Conservation (phyloP, 257 asterid genomes). For the Jaltomata sinuosa region DNA sequence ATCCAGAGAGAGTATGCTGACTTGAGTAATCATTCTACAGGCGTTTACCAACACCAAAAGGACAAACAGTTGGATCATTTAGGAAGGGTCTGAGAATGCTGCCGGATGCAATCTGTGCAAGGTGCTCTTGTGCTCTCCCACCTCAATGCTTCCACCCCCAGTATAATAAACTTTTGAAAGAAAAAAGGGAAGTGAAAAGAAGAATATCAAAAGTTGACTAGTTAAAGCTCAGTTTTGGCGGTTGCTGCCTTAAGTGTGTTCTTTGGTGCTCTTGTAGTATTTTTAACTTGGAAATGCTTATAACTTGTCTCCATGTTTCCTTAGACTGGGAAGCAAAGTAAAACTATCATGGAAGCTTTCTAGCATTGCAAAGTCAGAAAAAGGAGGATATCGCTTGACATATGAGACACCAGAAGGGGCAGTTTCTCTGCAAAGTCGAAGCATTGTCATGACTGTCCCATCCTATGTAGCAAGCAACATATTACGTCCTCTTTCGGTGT, state of each 20-base stretch:
- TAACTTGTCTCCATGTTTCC: conserved; percentile 16
- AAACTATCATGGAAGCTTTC: conserved; percentile 86
- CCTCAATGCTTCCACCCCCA: not conserved
- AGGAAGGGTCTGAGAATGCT: conserved; percentile 67
- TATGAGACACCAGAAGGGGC: conserved; percentile 83
- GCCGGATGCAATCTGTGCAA: conserved; percentile 73
- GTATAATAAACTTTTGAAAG: not conserved
- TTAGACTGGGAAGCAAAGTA: conserved; percentile 75
- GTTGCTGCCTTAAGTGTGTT: not conserved
- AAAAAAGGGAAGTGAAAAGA: not conserved
- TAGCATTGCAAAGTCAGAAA: conserved; percentile 43
- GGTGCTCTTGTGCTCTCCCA: conserved; percentile 26
- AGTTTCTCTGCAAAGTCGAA: conserved; percentile 55
- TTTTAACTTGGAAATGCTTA: not conserved
- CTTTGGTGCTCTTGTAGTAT: not conserved
- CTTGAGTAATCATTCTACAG: conserved; percentile 32
- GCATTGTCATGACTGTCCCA: conserved; percentile 82
- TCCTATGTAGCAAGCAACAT: conserved; percentile 74
- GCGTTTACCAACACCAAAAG: conserved; percentile 87
- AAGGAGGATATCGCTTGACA: conserved; percentile 51
- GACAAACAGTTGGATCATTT: conserved; percentile 97
- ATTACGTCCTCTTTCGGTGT: conserved; percentile 80
- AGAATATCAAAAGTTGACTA: not conserved
- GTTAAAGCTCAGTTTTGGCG: not conserved
- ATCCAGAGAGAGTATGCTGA: conserved; percentile 9